Conservation (phyloP, 129 eudicot species). For the Flaveria trinervia region DNA sequence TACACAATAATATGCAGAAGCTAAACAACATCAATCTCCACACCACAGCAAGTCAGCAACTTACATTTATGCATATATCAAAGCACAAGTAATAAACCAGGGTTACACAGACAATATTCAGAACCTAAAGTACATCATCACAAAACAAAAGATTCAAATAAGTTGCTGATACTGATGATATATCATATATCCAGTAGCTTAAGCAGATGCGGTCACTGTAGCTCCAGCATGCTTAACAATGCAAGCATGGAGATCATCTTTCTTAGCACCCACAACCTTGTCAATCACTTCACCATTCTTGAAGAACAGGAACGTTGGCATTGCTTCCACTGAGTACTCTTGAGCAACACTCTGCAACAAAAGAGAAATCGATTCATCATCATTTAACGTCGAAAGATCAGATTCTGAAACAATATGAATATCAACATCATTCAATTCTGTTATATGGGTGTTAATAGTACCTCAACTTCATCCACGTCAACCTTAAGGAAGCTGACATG, state of each 20-base stretch:
- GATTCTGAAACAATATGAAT: neutral
- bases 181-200: neutral
- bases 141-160: conserved; percentile 1
- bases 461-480: conserved; percentile 72
- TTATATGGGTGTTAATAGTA: conserved; percentile 2
- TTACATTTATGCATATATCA: conserved; percentile 34
- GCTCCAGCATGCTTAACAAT: conserved; percentile 42
- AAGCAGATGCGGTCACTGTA: conserved; percentile 34
- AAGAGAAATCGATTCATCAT: neutral
- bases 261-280: conserved; percentile 74
- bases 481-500: conserved; percentile 64
- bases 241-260: conserved; percentile 46
- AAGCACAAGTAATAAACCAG: conserved; percentile 12
- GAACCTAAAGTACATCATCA: conserved; percentile 5
- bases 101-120: conserved; percentile 18
- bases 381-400: neutral
- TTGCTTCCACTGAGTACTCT: conserved; percentile 61
- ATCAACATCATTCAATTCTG: neutral
- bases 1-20: neutral
- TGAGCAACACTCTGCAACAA: conserved; percentile 52
- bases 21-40: neutral
- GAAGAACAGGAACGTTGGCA: conserved; percentile 81
- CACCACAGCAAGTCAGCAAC: conserved; percentile 36
- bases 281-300: conserved; percentile 61
- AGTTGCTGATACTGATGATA: conserved; percentile 21